These are phyloP conservation scores for Phytophthora hybrid DNA, from an alignment of 352 stramenopile genomes.

Conservation along the genomic window DNA sequence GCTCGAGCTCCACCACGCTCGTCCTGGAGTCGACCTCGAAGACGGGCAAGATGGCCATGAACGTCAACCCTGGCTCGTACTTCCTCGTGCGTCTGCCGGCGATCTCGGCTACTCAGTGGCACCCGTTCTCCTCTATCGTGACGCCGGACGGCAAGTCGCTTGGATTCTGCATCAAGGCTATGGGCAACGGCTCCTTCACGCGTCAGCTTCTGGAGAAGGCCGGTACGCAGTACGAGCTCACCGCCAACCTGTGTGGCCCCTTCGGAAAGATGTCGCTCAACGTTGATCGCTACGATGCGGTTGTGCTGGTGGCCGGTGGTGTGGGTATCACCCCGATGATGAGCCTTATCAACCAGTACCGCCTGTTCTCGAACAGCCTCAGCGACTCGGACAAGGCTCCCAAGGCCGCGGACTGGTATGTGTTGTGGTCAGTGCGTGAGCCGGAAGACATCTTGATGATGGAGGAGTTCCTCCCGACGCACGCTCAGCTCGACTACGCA, in stretches of 20 bases:
- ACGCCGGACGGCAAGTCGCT: conserved; percentile 77
- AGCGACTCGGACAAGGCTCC: conserved; percentile 28
- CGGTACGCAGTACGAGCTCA: conserved; percentile 50
- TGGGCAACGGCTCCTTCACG: conserved; percentile 65
- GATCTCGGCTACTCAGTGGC: conserved; percentile 74
- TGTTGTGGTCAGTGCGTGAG: conserved; percentile 72
- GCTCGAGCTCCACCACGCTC: conserved; percentile 60
- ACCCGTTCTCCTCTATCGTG: conserved; percentile 85
- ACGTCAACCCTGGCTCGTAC: conserved; percentile 73
- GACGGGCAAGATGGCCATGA: conserved; percentile 66
- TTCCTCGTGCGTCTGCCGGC: conserved; percentile 81
- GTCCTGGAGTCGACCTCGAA: conserved; percentile 60
- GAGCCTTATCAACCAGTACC: conserved; percentile 77
- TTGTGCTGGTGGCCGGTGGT: conserved; percentile 74
- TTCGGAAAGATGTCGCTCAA: conserved; percentile 74
- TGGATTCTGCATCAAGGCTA: conserved; percentile 78
- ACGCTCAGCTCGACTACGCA: conserved; percentile 51
- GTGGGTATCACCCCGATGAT: conserved; percentile 85
- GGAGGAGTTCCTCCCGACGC: conserved; percentile 70
- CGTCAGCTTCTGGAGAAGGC: conserved; percentile 56
- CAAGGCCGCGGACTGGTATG: conserved; percentile 58
- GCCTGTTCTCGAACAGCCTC: conserved; percentile 36
- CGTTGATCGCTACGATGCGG: conserved; percentile 67
- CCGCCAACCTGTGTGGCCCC: conserved; percentile 68
- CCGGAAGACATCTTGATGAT: conserved; percentile 76